Base-by-base conservation (phyloP, 768 basidiomycete species). In the Chalciporus sphaerocephalus region DNA sequence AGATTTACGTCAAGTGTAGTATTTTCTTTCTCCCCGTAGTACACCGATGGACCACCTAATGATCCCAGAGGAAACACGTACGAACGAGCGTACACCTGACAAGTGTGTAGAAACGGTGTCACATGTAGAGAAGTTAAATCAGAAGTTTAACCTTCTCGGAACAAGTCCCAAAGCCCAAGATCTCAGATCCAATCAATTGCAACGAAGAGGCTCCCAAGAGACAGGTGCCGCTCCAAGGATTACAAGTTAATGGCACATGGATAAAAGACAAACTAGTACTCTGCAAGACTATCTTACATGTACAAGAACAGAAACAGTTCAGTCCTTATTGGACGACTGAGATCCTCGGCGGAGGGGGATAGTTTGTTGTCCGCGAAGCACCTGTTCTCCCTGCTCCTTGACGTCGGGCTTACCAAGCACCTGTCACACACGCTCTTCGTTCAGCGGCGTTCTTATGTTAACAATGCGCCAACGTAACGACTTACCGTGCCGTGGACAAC, bases 331-430 rank as follows among this genome's bases (percentile, higher is more conserved):
- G 53, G 38, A 46, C 5, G 53, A 56, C 23, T 48, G 42, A 5
- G 65, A 67, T 17, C 47, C 51, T 44, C 54, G 48, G 28, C 61
- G 56, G 35, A 36, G 50, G 5, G 68, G 67, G 37, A 70, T 61
- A 3, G 69, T 56, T 5, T 66, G 69, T 47, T 73, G 65, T 16
- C 81, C 81, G 20, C 73, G 69, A 22, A 82, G 68, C 20, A 83
- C 79, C 40, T 71, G 64, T 50, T 75, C 62, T 0, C 79, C 80
- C 34, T 80, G 72, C 41, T 78, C 72, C 55, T 80, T 81, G 46
- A 76, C 56, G 8, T 65, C 64, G 15, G 73, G 47, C 61, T 74
- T 42, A 34, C 58, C 59, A 28, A 65, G 42, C 30, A 56, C 42
- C 64, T 67, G 20, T 32, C 30, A 32, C 15, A 17, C 24, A 38